Evolutionary conservation across 2,329 filamentous ascomycete species (phyloP).

Genomic region (Furcasterigmium sp.): DNA sequence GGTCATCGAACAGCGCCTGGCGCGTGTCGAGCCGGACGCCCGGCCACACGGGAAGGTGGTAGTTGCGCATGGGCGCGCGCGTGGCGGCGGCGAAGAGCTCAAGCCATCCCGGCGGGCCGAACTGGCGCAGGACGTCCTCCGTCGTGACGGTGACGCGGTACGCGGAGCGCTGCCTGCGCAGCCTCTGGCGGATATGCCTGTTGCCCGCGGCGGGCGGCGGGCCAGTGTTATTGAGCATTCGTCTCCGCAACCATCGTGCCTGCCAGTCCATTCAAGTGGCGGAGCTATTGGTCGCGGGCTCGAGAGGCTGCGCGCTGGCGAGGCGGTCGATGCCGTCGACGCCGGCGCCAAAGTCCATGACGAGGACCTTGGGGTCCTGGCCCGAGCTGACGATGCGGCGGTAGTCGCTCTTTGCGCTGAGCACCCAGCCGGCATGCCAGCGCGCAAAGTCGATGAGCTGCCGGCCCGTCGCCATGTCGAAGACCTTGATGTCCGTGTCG

Average conservation of each 20-base stretch:
- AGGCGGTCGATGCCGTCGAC: conserved; percentile 54
- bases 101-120: too few relatives aligned
- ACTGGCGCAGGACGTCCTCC: too few relatives aligned
- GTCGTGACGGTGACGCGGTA: too few relatives aligned
- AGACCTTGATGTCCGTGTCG: conserved; percentile 93
- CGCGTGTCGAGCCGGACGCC: too few relatives aligned
- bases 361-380: conserved; percentile 85
- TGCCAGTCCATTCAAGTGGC: background rate
- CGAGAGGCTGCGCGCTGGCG: conserved; percentile 34
- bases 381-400: conserved; percentile 90
- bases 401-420: conserved; percentile 95
- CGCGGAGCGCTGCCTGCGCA: too few relatives aligned
- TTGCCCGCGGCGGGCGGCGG: too few relatives aligned
- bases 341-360: conserved; percentile 81
- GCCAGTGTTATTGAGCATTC: background rate
- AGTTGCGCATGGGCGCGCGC: too few relatives aligned
- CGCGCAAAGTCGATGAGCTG: conserved; percentile 81
- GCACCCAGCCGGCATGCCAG: conserved; percentile 95
- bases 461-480: conserved; percentile 75
- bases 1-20: too few relatives aligned
- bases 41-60: too few relatives aligned
- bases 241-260: background rate
- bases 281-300: background rate
- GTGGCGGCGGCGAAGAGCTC: too few relatives aligned
- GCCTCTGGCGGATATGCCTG: too few relatives aligned